Evolutionary conservation across 257 asterid genomes (phyloP), one percentile per base, ranked within the genome.

Genomic region (Galeopsis tetrahit): DNA sequence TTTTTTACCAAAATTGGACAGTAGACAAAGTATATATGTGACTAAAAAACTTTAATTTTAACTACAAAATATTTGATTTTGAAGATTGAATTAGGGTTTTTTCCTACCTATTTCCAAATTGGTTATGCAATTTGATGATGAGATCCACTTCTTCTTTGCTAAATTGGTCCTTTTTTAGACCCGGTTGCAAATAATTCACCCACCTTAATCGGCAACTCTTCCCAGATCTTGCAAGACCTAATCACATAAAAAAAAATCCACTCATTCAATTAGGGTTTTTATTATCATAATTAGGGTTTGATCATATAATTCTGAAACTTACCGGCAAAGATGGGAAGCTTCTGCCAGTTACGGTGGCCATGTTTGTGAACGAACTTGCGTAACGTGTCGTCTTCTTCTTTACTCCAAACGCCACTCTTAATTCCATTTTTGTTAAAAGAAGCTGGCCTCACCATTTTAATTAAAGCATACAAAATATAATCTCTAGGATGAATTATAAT

Each of bases 141-240:
- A 82, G 73, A 66, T 84, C 78, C 17, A 73, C 82, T 72, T 88
- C 91, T 40, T 81, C 74, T 53, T 58, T 70, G 46, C 69, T 75
- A 72, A 75, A 84, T 2, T 74, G 76, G 4, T 84, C 91, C 17
- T 71, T 58, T 70, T 78, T 86, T n/a, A 86, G 65, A 3, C 80
- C 84, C 0, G 91, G 88, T 52, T 77, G 84, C 66, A 88, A 64
- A 42, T 88, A 73, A 64, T 88, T 88, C 85, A 85, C 75, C 86
- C 91, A 88, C 7, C 95, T 52, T 2, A 86, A 55, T 56, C 95
- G 75, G 63, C 91, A 86, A 56, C 88, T 86, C 78, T 88, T 88
- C 4, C 95, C 95, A 11, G 88, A 81, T 75, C 91, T 84, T 13
- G 79, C 59, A 61, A 87, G 60, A 5, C 93, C 93, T 87, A 53